phyloP scores from a whole-genome alignment of 2,329 filamentous ascomycete species.

The Fusarium chaquense region DNA sequence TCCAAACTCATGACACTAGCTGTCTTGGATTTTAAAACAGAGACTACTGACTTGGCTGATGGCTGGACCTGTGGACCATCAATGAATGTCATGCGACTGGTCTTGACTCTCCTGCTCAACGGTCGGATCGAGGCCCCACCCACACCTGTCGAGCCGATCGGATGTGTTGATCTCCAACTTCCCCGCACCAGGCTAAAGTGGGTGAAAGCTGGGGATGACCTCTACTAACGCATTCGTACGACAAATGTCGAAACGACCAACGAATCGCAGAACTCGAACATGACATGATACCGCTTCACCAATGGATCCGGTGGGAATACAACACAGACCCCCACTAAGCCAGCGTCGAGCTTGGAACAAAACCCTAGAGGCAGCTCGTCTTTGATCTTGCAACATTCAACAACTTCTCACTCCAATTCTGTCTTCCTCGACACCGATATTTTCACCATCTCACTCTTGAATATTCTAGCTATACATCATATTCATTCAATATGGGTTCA shows the following conservation, averaged over 20 bases:
- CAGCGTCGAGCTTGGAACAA: constrained; percentile 10
- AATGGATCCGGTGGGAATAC: constrained; percentile 25
- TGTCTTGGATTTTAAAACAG: constrained; percentile 4
- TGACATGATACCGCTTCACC: constrained; percentile 32
- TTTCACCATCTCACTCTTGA: not conserved
- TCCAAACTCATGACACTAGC: not conserved
- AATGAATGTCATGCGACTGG: constrained; percentile 20
- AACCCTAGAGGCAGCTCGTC: constrained; percentile 21
- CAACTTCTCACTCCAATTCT: constrained; percentile 9
- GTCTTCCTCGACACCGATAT: not conserved
- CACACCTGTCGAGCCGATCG: constrained; percentile 47
- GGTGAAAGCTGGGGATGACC: constrained; percentile 12
- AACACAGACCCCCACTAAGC: constrained; percentile 23
- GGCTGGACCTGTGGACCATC: constrained; percentile 1
- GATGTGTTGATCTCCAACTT: constrained; percentile 45
- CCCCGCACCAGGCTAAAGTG: constrained; percentile 42
- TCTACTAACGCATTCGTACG: constrained; percentile 3
- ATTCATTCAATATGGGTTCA: constrained; percentile 45
- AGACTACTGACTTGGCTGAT: constrained; percentile 8
- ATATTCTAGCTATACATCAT: not conserved
- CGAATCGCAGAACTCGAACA: constrained; percentile 19
- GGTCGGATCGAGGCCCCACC: constrained; percentile 47
- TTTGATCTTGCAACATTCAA: constrained; percentile 21
- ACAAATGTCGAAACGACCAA: constrained; percentile 4
- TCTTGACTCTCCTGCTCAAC: constrained; percentile 6